A percentile compares a stretch with the other conserved stretches of the same genome.
These are phyloP conservation scores for Rubroboletus pulcherrimus DNA, from an alignment of 768 basidiomycete species.

Conservation along the genomic window DNA sequence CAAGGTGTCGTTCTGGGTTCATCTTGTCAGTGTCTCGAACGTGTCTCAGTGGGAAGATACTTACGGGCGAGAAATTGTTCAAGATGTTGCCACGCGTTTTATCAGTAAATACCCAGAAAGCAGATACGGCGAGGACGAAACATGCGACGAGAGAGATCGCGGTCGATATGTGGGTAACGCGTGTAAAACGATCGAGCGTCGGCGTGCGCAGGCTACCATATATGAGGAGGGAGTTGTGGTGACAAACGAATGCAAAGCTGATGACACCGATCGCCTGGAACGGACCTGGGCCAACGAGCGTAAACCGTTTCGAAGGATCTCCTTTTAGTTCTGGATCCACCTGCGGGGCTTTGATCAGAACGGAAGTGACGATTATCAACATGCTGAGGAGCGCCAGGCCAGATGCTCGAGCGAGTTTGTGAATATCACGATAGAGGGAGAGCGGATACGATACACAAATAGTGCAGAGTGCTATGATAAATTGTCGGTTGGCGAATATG, in stretches of 20 bases:
- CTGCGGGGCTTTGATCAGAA: slow-evolving; percentile 78
- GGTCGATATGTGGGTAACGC: slow-evolving; percentile 91
- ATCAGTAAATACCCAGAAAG: slow-evolving; percentile 85
- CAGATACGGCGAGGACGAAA: slow-evolving; percentile 77
- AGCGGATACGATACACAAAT: slow-evolving; percentile 89
- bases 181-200: slow-evolving; percentile 89
- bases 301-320: slow-evolving; percentile 67
- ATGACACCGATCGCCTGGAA: slow-evolving; percentile 98
- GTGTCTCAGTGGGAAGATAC: slow-evolving; percentile 7
- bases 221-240: slow-evolving; percentile 96
- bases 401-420: slow-evolving; percentile 92
- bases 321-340: slow-evolving; percentile 74
- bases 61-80: slow-evolving; percentile 85
- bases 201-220: slow-evolving; percentile 92
- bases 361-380: slow-evolving; percentile 86
- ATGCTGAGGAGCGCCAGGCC: slow-evolving; percentile 90
- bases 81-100: slow-evolving; percentile 94
- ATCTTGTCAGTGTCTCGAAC: slow-evolving; percentile 3
- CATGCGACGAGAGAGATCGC: slow-evolving; percentile 82
- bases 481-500: slow-evolving; percentile 79
- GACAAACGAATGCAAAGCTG: slow-evolving; percentile 94
- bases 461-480: slow-evolving; percentile 86
- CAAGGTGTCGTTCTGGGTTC: slow-evolving; percentile 63
- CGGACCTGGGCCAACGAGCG: slow-evolving; percentile 72
- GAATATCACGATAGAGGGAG: slow-evolving; percentile 94